Percentiles rank a stretch among this genome's conserved stretches.
Conservation (phyloP, 2,329 filamentous ascomycete genomes). For the Fusarium protoensiforme region DNA sequence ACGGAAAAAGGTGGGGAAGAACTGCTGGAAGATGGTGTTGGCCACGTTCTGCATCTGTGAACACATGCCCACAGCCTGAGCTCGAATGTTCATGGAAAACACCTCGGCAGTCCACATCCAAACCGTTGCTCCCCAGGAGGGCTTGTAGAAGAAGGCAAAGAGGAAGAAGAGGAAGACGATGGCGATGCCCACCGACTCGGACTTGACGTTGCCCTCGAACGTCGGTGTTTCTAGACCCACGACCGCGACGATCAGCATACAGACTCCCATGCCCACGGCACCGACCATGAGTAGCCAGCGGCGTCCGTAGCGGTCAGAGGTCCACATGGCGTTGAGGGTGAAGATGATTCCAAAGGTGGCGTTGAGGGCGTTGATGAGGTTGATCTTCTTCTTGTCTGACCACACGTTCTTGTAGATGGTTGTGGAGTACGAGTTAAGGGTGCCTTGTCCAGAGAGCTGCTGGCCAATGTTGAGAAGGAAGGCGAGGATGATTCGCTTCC, state of each 20-base stretch:
- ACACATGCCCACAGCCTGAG: conserved; percentile 68
- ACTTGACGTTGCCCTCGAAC: conserved; percentile 61
- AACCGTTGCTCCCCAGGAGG: conserved; percentile 74
- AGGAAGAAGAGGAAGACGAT: conserved; percentile 75
- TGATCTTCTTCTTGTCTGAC: conserved; percentile 65
- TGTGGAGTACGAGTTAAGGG: conserved; percentile 76
- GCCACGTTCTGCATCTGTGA: conserved; percentile 65
- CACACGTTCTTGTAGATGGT: conserved; percentile 78
- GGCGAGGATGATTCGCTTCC: conserved; percentile 72
- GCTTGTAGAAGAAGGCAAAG: conserved; percentile 74
- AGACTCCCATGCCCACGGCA: conserved; percentile 73
- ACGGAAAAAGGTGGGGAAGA: conserved; percentile 73
- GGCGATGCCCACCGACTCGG: conserved; percentile 67
- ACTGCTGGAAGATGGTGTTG: conserved; percentile 73
- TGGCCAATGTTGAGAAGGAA: conserved; percentile 75
- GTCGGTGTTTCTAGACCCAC: conserved; percentile 59
- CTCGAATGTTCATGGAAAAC: conserved; percentile 73
- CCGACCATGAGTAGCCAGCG: conserved; percentile 76
- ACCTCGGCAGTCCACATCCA: conserved; percentile 74
- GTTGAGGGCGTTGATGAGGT: conserved; percentile 78
- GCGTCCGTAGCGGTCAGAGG: conserved; percentile 75
- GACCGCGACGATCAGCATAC: conserved; percentile 70
- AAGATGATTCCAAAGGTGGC: conserved; percentile 78
- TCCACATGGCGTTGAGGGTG: conserved; percentile 79
- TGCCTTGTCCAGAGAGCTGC: conserved; percentile 77